phyloP scores from a whole-genome alignment of 192 early-diverging fungal species.

The Umbelopsis vinacea region DNA sequence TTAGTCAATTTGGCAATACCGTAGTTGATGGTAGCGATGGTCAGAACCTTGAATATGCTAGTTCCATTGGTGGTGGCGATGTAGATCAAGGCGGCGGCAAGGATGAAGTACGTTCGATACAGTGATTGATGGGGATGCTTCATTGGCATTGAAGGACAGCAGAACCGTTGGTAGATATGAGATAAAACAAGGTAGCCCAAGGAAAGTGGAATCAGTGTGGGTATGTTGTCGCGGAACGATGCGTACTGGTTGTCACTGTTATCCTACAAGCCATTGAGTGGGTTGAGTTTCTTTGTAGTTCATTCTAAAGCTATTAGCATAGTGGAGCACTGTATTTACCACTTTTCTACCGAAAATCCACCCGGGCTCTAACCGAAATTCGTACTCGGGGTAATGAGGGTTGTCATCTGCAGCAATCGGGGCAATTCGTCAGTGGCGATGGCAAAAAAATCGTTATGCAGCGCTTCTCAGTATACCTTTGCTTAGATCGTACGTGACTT shows the following conservation, averaged over 20 bases:
- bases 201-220: constrained; percentile 50
- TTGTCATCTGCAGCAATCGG: constrained; percentile 34
- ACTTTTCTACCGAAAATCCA: constrained; percentile 76
- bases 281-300: neutral
- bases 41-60: constrained; percentile 77
- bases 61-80: constrained; percentile 72
- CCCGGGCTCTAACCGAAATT: constrained; percentile 53
- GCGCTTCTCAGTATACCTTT: constrained; percentile 47
- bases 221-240: constrained; percentile 69
- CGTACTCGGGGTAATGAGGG: constrained; percentile 51
- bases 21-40: constrained; percentile 70
- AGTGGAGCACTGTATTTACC: constrained; percentile 32
- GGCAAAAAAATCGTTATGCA: constrained; percentile 31
- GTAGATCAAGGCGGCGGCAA: constrained; percentile 65
- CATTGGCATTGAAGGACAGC: constrained; percentile 32
- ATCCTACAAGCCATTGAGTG: constrained; percentile 48
- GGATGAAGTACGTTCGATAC: constrained; percentile 54
- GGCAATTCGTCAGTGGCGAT: neutral
- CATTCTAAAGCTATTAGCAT: neutral
- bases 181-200: constrained; percentile 53
- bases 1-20: constrained; percentile 57
- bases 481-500: constrained; percentile 57
- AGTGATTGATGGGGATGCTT: constrained; percentile 43
- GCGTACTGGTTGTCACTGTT: constrained; percentile 76
- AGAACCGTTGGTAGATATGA: constrained; percentile 44